These are phyloP conservation scores for Tremella fuciformis DNA, from an alignment of 768 basidiomycete species.

Conservation along the genomic window DNA sequence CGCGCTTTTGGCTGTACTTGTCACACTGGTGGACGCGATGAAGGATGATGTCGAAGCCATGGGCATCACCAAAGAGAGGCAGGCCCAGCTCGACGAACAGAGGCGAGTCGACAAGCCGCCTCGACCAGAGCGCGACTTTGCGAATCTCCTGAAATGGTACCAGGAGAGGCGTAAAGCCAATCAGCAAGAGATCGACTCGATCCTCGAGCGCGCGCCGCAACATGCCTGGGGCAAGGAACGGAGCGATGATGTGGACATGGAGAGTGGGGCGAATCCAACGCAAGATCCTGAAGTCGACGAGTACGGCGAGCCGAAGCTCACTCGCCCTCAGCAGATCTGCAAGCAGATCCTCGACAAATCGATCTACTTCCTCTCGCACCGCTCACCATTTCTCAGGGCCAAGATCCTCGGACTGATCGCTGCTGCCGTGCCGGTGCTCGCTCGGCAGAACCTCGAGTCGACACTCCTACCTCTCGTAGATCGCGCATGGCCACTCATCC, in stretches of 20 bases:
- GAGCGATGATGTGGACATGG: slow-evolving; percentile 34
- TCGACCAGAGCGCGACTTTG: slow-evolving; percentile 38
- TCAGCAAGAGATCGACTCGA: slow-evolving; percentile 31
- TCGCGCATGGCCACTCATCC: slow-evolving; percentile 87
- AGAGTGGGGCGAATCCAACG: slow-evolving; percentile 43
- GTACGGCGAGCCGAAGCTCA: slow-evolving; percentile 58
- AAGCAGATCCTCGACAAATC: slow-evolving; percentile 83
- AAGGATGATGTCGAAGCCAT: slow-evolving; percentile 51
- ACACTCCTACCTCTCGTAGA: slow-evolving; percentile 81
- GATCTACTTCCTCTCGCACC: slow-evolving; percentile 84
- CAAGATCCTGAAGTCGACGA: slow-evolving; percentile 24
- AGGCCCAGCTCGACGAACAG: slow-evolving; percentile 16
- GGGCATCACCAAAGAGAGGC: slow-evolving; percentile 22
- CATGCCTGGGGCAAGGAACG: slow-evolving; percentile 33
- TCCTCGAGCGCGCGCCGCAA: slow-evolving; percentile 45
- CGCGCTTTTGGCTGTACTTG: slow-evolving; percentile 79
- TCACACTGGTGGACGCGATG: slow-evolving; percentile 77
- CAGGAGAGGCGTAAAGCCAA: slow-evolving; percentile 32
- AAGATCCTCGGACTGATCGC: slow-evolving; percentile 73
- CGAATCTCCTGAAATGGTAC: slow-evolving; percentile 66
- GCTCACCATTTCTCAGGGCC: slow-evolving; percentile 78
- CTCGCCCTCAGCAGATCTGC: slow-evolving; percentile 70
- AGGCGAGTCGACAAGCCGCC: slow-evolving; percentile 28
- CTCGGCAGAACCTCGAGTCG: slow-evolving; percentile 57
- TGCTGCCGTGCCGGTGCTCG: slow-evolving; percentile 66